Evolutionary conservation across 257 asterid genomes (phyloP), one percentile per base, ranked within the genome.

Genomic region (Mentha longifolia): DNA sequence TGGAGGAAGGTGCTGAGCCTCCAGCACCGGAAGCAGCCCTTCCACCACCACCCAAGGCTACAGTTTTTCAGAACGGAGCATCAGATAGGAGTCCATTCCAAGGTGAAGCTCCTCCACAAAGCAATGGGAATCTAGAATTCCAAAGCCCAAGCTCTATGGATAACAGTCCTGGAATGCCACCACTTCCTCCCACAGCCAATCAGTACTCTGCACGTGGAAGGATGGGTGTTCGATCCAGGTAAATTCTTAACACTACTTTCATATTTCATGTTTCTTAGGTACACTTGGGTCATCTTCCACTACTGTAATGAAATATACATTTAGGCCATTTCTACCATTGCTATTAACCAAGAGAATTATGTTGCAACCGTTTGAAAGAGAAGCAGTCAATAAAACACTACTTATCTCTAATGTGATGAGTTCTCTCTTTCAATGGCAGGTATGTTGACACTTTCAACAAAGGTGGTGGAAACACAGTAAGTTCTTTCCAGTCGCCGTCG

Each of bases 131-230:
- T 75, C 86, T 88, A 33, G 96, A 87, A 61, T 76, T 60, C 55
- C 87, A 67, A 80, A 86, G 86, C 84, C 90, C 96, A 10, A 62
- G 80, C 62, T 41, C 71, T 28, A 25, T 33, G 60, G 97, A 89
- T 77, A 85, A 78, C 70, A 83, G 79, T 88, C 47, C 84, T 33
- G 99, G 98, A 80, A 87, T 95, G 46, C 98, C 98, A 56, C 99
- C 99, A 15, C 96, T 92, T 77, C 95, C 98, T 13, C 96, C 99
- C n/a, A 81, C 92, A 50, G 70, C 98, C 75, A 95, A 89, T 78
- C 99, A 92, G 70, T 89, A 85, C 74, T 85, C 97, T 2, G 91
- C 94, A 46, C 97, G 99, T 66, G 90, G 91, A 62, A 81, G 98
- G 77, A 79, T 76, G 79, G 91, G 95, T 47, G 92, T 92, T 9